Evolutionary conservation across 495 filamentous ascomycete genomes (phyloP), one percentile per base, ranked within the genome.

Genomic region (Annulohypoxylon stygium): DNA sequence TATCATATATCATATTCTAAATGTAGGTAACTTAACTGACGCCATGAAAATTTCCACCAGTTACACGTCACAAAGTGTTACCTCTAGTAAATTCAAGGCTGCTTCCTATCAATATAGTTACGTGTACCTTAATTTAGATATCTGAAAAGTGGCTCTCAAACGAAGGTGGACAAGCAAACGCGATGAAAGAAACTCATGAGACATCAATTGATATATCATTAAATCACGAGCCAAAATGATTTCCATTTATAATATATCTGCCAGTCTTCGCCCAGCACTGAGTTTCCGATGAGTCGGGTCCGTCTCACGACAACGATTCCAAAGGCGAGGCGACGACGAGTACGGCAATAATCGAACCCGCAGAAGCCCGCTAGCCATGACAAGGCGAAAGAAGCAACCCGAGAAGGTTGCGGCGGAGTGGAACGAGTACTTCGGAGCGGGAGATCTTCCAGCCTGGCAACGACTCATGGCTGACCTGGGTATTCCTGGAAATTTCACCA

Each of bases 381-480:
- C 61, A 23, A 57, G 11, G 45, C 57, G 16, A 37, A 66, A 60
- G 61, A 14, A 11, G 11, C 12, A 51, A 7, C 25, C 23, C 4
- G 2, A 26, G 20, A n/a, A 69, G 18, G 61, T 76, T 11, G 75
- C 70, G 18, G 0, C n/a, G 8, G 47, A 53, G 5, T 80, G 80
- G 75, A 50, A 74, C 16, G 12, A 59, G 0, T 80, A 81, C 53
- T 81, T 82, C 59, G 79, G 80, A 54, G 2, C 34, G 0, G 78
- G 78, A n/a, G 65, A 71, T 0, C 75, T 84, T 0, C 9, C 60
- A 7, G 73, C 81, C 39, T 83, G 80, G 80, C 79, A 81, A 48
- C 71, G 74, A 1, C 60, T 84, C n/a, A 80, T 82, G 75, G 4
- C 1, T 1, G 77, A 83, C 14, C 54, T 84, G 7, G 78, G 80